Evolutionary conservation across 257 asterid genomes (phyloP).

Genomic region (Nicotiana undulata): DNA sequence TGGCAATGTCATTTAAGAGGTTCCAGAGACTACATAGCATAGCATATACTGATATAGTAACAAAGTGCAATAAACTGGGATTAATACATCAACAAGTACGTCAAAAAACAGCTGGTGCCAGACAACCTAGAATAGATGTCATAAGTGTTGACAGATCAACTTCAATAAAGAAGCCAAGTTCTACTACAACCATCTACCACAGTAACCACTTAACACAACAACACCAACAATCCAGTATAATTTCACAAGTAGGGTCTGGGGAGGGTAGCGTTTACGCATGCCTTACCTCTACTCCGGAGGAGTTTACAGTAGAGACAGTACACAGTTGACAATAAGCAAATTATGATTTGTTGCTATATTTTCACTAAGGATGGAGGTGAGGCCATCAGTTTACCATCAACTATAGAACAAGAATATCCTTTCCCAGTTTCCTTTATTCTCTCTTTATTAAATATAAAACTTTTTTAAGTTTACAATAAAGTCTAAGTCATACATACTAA

Average conservation of each 20-base stretch:
- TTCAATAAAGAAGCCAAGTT: background rate
- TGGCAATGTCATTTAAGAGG: background rate
- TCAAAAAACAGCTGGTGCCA: background rate
- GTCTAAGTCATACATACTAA: background rate
- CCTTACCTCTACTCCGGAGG: no score
- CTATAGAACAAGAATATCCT: slow-evolving; percentile 15
- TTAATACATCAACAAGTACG: background rate
- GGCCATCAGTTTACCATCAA: background rate
- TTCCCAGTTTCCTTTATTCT: background rate
- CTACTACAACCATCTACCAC: background rate
- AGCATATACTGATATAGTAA: background rate
- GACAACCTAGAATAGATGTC: background rate
- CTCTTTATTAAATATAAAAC: background rate
- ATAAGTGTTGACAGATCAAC: background rate
- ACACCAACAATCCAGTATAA: no score
- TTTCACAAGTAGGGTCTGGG: no score
- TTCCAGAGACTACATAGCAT: background rate
- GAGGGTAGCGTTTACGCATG: no score
- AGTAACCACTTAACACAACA: no score
- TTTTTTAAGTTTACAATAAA: background rate
- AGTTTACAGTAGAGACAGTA: no score
- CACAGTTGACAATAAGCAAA: background rate
- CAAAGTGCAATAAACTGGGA: background rate
- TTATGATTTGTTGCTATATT: background rate
- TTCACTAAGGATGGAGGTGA: background rate